These are phyloP conservation scores for Termitomyces sp. DNA, from an alignment of 768 basidiomycete genomes.

Conservation along the genomic window DNA sequence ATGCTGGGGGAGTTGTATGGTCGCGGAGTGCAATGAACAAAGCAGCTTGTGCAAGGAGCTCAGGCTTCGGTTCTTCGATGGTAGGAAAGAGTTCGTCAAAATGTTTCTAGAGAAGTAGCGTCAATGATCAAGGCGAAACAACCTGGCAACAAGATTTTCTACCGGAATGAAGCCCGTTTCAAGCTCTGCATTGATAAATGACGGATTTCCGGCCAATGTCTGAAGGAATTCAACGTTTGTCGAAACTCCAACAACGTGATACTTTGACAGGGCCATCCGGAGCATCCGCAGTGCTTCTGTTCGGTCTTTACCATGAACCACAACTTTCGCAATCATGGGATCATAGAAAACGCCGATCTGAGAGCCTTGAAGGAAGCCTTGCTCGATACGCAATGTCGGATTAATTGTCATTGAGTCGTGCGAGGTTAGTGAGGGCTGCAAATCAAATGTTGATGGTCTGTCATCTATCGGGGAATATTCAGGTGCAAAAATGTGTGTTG, in stretches of 20 bases:
- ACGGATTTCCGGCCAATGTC: slow-evolving; percentile 68
- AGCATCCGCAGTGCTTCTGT: slow-evolving; percentile 81
- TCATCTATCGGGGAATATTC: slow-evolving; percentile 26
- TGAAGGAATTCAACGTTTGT: slow-evolving; percentile 91
- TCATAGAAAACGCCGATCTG: slow-evolving; percentile 89
- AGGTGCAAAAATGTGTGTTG: slow-evolving; percentile 68
- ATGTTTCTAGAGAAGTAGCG: slow-evolving; percentile 61
- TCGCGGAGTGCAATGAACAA: slow-evolving; percentile 73
- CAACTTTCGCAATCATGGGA: slow-evolving; percentile 89
- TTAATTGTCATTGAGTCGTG: slow-evolving; percentile 31
- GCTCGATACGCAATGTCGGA: slow-evolving; percentile 80
- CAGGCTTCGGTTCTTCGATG: slow-evolving; percentile 50
- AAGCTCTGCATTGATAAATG: slow-evolving; percentile 76
- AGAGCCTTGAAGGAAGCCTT: slow-evolving; percentile 79
- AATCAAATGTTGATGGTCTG: slow-evolving; percentile 20
- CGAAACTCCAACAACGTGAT: slow-evolving; percentile 86
- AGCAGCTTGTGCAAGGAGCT: slow-evolving; percentile 74
- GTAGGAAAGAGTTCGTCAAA: slow-evolving; percentile 77
- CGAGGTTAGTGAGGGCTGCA: slow-evolving; percentile 28
- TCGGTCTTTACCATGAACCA: slow-evolving; percentile 83
- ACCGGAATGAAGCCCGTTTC: slow-evolving; percentile 94
- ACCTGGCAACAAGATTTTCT: neutral
- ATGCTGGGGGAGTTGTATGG: slow-evolving; percentile 26
- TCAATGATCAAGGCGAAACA: neutral
- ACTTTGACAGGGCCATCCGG: slow-evolving; percentile 79